Base-by-base conservation (phyloP, 306 rosid genomes). In the Comarum palustre region DNA sequence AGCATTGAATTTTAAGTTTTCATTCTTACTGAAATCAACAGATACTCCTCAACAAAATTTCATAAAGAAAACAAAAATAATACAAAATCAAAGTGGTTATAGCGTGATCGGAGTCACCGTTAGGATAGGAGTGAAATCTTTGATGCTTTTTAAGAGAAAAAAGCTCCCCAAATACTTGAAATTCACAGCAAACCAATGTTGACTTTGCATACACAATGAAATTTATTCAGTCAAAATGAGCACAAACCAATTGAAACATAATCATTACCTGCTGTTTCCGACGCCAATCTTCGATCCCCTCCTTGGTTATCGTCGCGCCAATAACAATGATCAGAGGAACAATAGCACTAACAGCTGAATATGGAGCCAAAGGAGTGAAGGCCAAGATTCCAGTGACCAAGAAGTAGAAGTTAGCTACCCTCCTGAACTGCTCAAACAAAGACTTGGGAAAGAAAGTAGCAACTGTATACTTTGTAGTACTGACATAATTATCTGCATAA, bases 351-450 rank as follows among this genome's bases (percentile, higher is more conserved):
- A 89, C 92, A 72, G 97, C 90, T 10, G 85, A 8, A 68, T 85
- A 94, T 54, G 98, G 97, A 77, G 98, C 89, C 79, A 94, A 88
- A 8, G 85, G 65, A 20, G 97, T 94, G 75, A 94, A 94, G 24
- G 98, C 73, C 77, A 94, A 86, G 66, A 36, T 14, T 14, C 98
- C 98, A 76, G 78, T 69, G 11, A 94, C 92, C 77, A 94, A 78
- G 66, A 94, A 94, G 80, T 20, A 94, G 78, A 94, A 94, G 81
- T 94, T 94, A 20, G 98, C 98, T 52, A 89, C 97, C 73, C 98
- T 91, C 83, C 98, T 91, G 66, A 94, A 94, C 82, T 94, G 98
- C 87, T 94, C 98, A 85, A 94, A 94, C 84, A 94, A 82, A 27
- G 97, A 89, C 51, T 91, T 94, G 1, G 98, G 98, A 78, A 94